Conservation (phyloP, 768 basidiomycete genomes). For the Tricholoma furcatifolium region DNA sequence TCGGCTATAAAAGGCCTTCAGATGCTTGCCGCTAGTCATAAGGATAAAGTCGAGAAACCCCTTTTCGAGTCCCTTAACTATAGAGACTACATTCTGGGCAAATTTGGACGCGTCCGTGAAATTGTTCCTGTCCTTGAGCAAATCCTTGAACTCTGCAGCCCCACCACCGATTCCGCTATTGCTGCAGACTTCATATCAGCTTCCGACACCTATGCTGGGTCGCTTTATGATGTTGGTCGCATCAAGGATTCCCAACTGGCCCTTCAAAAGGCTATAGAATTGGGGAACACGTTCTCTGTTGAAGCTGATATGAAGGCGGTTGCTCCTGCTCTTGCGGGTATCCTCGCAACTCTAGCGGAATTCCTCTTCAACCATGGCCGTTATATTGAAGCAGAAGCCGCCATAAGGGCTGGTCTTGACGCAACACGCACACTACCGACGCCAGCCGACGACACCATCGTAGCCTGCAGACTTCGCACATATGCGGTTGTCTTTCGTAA, state of each 20-base stretch:
- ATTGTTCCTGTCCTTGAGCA: not conserved
- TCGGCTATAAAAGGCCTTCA: slow-evolving; percentile 4
- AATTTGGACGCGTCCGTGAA: slow-evolving; percentile 10
- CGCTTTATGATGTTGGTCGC: slow-evolving; percentile 5
- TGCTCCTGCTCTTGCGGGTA: not conserved
- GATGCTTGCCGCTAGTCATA: not conserved
- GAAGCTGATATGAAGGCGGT: not conserved
- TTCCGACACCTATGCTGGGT: not conserved
- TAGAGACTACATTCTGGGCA: slow-evolving; percentile 7
- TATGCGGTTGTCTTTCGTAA: not conserved
- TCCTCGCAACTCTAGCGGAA: not conserved
- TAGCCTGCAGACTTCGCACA: slow-evolving; percentile 4
- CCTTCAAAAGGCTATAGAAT: slow-evolving; percentile 4
- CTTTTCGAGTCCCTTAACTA: not conserved
- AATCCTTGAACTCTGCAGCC: not conserved
- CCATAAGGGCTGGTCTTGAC: not conserved
- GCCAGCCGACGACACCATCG: slow-evolving; percentile 1
- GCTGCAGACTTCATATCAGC: slow-evolving; percentile 4
- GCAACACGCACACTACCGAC: not conserved
- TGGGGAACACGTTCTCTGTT: not conserved
- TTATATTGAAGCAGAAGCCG: slow-evolving; percentile 3
- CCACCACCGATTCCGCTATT: not conserved
- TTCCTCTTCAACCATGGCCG: slow-evolving; percentile 2
- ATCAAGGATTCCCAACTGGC: slow-evolving; percentile 1
- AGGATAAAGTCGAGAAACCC: slow-evolving; percentile 1